Conservation (phyloP, 2,329 filamentous ascomycete species). For the Microdochium trichocladiopsis region DNA sequence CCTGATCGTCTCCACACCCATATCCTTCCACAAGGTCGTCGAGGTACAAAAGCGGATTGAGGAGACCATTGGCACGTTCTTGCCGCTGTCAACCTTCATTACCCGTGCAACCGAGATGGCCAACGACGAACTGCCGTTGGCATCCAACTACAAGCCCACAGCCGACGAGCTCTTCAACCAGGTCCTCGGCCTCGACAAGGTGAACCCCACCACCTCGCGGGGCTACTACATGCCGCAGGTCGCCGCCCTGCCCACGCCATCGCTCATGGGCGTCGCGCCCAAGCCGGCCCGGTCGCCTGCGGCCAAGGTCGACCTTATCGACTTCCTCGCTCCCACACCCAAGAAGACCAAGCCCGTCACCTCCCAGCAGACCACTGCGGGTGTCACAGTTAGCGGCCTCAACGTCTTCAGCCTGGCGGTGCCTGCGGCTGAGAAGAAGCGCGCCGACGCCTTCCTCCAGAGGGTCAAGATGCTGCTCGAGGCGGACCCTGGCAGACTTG, state of each 20-base stretch:
- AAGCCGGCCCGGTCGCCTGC: constrained; percentile 19
- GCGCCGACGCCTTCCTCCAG: constrained; percentile 76
- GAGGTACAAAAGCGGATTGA: constrained; percentile 77
- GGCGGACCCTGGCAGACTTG: constrained; percentile 68
- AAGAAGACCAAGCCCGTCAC: constrained; percentile 17
- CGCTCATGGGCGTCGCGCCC: constrained; percentile 21
- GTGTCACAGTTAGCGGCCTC: constrained; percentile 42
- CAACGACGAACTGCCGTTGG: constrained; percentile 75
- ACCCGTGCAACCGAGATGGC: constrained; percentile 77
- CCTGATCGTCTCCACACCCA: constrained; percentile 60
- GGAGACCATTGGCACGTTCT: constrained; percentile 66
- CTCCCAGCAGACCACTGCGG: constrained; percentile 29
- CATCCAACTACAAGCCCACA: constrained; percentile 57
- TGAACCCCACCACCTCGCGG: constrained; percentile 43
- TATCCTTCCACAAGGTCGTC: constrained; percentile 73
- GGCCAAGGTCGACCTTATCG: constrained; percentile 71
- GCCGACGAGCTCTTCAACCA: constrained; percentile 84
- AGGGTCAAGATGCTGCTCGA: constrained; percentile 80
- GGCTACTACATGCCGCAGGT: constrained; percentile 69
- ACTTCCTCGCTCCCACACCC: constrained; percentile 56
- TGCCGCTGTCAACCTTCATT: constrained; percentile 84
- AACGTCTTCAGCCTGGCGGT: constrained; percentile 82
- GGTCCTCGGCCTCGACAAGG: constrained; percentile 63
- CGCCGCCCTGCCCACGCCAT: constrained; percentile 43
- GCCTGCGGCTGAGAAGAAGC: constrained; percentile 70